These are phyloP conservation scores for Astraeus odoratus DNA, from an alignment of 768 basidiomycete genomes.

Conservation along the genomic window DNA sequence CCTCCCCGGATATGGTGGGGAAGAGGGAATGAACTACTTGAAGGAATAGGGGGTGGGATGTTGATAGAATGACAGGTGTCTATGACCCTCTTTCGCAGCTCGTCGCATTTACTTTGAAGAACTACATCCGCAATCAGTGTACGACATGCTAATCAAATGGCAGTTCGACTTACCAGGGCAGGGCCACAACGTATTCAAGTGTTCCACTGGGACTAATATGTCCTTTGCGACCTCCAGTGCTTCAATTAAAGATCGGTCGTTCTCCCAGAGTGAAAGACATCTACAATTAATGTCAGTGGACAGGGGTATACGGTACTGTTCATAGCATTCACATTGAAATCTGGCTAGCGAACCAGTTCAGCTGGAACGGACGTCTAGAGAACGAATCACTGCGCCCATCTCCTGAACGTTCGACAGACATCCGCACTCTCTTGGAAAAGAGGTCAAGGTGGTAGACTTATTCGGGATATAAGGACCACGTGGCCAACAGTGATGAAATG, in stretches of 20 bases:
- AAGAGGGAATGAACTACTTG: slow-evolving; percentile 33
- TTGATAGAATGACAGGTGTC: slow-evolving; percentile 41
- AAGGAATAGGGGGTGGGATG: slow-evolving; percentile 34
- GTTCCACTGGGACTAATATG: slow-evolving; percentile 56
- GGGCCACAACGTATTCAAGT: slow-evolving; percentile 67
- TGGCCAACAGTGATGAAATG: neutral
- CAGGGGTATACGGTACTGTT: neutral
- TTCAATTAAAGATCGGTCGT: slow-evolving; percentile 48
- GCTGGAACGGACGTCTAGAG: slow-evolving; percentile 62
- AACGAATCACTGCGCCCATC: slow-evolving; percentile 48
- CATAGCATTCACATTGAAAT: slow-evolving; percentile 45
- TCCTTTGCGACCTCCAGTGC: slow-evolving; percentile 63
- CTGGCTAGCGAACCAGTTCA: slow-evolving; percentile 66
- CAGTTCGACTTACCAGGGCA: slow-evolving; percentile 33
- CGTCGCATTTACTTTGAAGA: slow-evolving; percentile 41
- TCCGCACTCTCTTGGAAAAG: slow-evolving; percentile 54
- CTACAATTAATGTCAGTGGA: slow-evolving; percentile 25
- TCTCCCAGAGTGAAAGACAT: slow-evolving; percentile 59
- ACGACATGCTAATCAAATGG: neutral
- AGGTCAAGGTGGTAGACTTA: slow-evolving; percentile 66
- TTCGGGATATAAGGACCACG: slow-evolving; percentile 3
- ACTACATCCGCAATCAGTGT: slow-evolving; percentile 25
- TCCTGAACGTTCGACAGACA: slow-evolving; percentile 46
- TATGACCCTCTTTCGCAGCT: slow-evolving; percentile 41
- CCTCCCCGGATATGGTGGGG: slow-evolving; percentile 1